Evolutionary conservation across 768 basidiomycete genomes (phyloP).

Genomic region (Tylopilus vinaceipallidus): DNA sequence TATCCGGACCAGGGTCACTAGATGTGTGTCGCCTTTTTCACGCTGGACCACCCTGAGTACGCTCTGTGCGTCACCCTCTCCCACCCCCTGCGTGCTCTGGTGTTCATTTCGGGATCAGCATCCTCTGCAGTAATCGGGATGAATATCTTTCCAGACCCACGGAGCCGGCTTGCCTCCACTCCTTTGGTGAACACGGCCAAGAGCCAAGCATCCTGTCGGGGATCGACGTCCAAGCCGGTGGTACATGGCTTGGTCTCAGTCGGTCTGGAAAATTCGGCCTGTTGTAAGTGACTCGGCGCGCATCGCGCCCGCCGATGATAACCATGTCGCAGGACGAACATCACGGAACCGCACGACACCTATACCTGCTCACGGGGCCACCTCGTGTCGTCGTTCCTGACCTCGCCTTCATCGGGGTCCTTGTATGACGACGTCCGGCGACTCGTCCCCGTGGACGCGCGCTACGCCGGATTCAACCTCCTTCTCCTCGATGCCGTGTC

Average conservation of each 20-base stretch:
- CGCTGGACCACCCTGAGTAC: conserved; percentile 73
- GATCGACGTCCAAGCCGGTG: conserved; percentile 68
- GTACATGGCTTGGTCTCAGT: conserved; percentile 80
- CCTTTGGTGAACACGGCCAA: conserved; percentile 42
- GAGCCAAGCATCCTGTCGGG: conserved; percentile 61
- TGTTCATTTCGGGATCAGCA: conserved; percentile 38
- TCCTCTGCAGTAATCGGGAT: conserved; percentile 76
- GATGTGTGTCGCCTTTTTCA: conserved; percentile 83
- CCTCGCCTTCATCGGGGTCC: conserved; percentile 44
- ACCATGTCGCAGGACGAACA: conserved; percentile 64
- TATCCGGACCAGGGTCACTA: conserved; percentile 2
- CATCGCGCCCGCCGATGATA: background rate
- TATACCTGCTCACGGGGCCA: conserved; percentile 64
- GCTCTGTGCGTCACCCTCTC: conserved; percentile 54
- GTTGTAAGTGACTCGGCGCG: conserved; percentile 47
- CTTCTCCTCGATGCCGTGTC: conserved; percentile 54
- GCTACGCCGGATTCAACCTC: conserved; percentile 81
- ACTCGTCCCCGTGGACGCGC: conserved; percentile 45
- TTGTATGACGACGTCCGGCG: conserved; percentile 49
- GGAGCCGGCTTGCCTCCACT: conserved; percentile 61
- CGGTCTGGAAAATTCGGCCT: conserved; percentile 66
- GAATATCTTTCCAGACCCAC: conserved; percentile 71
- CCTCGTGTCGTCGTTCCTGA: conserved; percentile 66
- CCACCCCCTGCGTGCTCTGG: background rate
- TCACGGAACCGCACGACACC: conserved; percentile 59